Conservation (phyloP, 345 rosid species). For the Arabidopsis thaliana region TAIR10.1 NC_003070.9:1559501-1560000, state of each 20-base stretch:
- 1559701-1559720: neutral
- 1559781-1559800: constrained; percentile 8
- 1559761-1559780: constrained; percentile 17
- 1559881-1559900: neutral
- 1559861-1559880: neutral
- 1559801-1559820: neutral
- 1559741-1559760: constrained; percentile 14
- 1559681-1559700: neutral
- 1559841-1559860: constrained; percentile 34
- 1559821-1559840: constrained; percentile 26
- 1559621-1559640: constrained; percentile 36
- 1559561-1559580: neutral
- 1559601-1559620: constrained; percentile 25
- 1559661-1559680: constrained; percentile 10
- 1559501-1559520: constrained; percentile 40
- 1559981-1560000: neutral
- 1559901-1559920: neutral
- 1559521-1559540: constrained; percentile 17
- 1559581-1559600: neutral
- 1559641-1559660: constrained; percentile 32
- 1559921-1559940: neutral
- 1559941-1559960: constrained; percentile 27
- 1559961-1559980: constrained; percentile 11
- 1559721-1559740: constrained; percentile 14
- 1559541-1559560: neutral